These are phyloP conservation scores for Akanthomyces uredinophilus DNA, from an alignment of 2,329 filamentous ascomycete genomes.

Conservation along the genomic window DNA sequence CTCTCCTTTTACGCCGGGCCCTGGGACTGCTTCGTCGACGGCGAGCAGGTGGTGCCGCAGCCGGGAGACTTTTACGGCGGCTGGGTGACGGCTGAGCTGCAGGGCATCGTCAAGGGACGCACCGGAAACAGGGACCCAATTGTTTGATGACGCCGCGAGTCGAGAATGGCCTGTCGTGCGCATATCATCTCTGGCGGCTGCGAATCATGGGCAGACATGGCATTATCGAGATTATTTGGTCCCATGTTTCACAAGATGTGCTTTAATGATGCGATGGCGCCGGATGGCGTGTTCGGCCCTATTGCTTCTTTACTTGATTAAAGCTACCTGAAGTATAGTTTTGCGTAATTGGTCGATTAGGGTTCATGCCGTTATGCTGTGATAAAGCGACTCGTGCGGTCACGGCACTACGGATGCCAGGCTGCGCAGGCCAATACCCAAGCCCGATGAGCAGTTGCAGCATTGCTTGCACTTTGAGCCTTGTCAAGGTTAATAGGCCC, in stretches of 20 bases:
- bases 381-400: not conserved
- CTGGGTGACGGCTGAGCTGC: slow-evolving; percentile 58
- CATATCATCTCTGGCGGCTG: too few species aligned
- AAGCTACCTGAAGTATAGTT: too few species aligned
- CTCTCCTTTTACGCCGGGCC: slow-evolving; percentile 57
- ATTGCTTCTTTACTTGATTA: too few species aligned
- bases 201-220: too few species aligned
- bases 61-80: slow-evolving; percentile 60
- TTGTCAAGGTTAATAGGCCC: not conserved
- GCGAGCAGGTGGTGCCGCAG: slow-evolving; percentile 54
- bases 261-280: too few species aligned
- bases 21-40: slow-evolving; percentile 59
- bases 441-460: not conserved
- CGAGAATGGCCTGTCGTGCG: too few species aligned
- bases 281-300: too few species aligned
- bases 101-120: slow-evolving; percentile 43
- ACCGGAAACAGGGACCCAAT: slow-evolving; percentile 36
- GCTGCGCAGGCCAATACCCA: not conserved
- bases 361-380: not conserved
- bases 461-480: not conserved
- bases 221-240: too few species aligned
- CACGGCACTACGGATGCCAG: not conserved
- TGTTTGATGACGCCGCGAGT: slow-evolving; percentile 18
- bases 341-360: not conserved
- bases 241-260: too few species aligned